Evolutionary conservation across 305 asterid genomes (phyloP).

Genomic region (Rubia occidens): DNA sequence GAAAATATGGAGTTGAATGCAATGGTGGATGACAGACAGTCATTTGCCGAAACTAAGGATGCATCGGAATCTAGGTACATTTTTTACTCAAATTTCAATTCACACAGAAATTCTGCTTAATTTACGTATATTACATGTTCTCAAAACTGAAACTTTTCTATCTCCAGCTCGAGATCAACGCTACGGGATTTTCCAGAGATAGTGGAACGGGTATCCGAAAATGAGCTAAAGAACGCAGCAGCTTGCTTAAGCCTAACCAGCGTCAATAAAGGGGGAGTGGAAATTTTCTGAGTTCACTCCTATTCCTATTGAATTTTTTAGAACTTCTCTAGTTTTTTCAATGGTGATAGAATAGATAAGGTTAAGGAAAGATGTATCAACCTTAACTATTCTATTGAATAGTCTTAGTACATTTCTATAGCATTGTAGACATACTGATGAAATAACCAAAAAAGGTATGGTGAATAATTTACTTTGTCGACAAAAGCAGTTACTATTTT

Average conservation of each 20-base stretch:
- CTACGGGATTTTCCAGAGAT: slow-evolving; percentile 16
- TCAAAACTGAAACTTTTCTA: neutral
- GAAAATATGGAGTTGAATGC: slow-evolving; percentile 14
- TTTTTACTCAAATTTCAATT: neutral
- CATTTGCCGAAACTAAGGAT: slow-evolving; percentile 32
- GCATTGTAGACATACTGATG: neutral
- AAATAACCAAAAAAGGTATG: neutral
- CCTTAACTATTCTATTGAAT: neutral
- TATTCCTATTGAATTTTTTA: neutral
- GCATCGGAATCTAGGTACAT: slow-evolving; percentile 36
- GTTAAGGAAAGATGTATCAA: too few species aligned
- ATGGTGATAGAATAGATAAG: too few species aligned
- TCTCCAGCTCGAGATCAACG: slow-evolving; percentile 33
- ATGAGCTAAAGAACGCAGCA: slow-evolving; percentile 38
- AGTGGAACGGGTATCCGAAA: slow-evolving; percentile 18
- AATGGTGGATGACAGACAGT: slow-evolving; percentile 28
- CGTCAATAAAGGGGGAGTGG: neutral
- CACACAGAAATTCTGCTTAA: neutral
- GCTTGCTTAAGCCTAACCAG: slow-evolving; percentile 40
- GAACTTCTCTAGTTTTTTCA: neutral
- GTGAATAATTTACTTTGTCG: neutral
- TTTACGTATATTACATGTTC: neutral
- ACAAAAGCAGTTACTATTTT: neutral
- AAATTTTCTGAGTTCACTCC: slow-evolving; percentile 2
- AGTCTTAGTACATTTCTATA: neutral